Conservation (phyloP, 768 basidiomycete genomes). For the Gautieria morchelliformis region DNA sequence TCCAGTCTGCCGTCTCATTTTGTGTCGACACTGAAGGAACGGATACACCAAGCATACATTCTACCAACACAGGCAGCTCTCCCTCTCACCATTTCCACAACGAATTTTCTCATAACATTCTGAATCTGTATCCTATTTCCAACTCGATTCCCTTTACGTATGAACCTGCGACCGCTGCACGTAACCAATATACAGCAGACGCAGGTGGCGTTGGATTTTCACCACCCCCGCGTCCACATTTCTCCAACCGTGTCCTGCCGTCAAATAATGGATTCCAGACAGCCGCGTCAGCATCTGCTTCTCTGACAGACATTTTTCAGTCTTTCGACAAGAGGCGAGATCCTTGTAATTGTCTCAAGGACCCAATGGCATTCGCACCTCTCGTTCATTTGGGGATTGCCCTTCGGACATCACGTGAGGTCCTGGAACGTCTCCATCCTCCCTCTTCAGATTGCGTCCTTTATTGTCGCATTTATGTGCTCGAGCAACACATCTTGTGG, state of each 20-base stretch:
- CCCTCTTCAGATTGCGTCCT: not conserved
- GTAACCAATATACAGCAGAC: not conserved
- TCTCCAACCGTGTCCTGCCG: not conserved
- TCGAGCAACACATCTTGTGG: conserved; percentile 5
- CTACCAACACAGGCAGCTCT: too few relatives aligned
- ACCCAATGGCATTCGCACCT: not conserved
- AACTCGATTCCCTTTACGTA: too few relatives aligned
- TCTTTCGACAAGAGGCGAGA: not conserved
- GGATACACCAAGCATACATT: too few relatives aligned
- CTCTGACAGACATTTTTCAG: not conserved
- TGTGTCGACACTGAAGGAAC: too few relatives aligned
- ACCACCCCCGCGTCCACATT: not conserved
- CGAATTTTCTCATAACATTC: too few relatives aligned
- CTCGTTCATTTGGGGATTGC: conserved; percentile 1
- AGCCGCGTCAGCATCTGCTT: not conserved
- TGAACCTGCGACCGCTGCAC: not conserved
- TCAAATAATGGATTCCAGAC: not conserved
- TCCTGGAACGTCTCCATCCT: not conserved
- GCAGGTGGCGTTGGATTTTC: not conserved
- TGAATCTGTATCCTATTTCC: too few relatives aligned
- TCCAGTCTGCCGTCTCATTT: too few relatives aligned
- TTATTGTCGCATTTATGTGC: not conserved
- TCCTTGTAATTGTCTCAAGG: not conserved
- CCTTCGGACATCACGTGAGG: conserved; percentile 4
- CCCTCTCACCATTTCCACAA: too few relatives aligned